Percentiles rank a stretch among this genome's conserved stretches.
These are phyloP conservation scores for Sarcodon sp. DNA, from an alignment of 768 basidiomycete species.

Conservation along the genomic window DNA sequence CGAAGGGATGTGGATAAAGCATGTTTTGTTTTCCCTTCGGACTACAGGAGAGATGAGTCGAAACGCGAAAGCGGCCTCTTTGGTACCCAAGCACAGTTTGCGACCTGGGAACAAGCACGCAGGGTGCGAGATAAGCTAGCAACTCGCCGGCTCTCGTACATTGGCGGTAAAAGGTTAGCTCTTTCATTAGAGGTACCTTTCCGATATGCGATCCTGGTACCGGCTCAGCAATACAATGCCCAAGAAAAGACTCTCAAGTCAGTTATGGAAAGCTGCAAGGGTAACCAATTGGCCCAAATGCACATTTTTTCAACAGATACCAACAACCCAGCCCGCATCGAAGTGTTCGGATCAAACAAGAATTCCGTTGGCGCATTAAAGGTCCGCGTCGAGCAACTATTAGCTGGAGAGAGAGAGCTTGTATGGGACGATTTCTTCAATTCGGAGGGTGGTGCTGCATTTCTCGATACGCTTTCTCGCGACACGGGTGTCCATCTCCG, in stretches of 20 bases:
- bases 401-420: conserved; percentile 32
- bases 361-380: conserved; percentile 43
- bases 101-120: not conserved
- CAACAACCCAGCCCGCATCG: conserved; percentile 20
- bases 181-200: not conserved
- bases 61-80: not conserved
- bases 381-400: conserved; percentile 43
- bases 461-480: not conserved
- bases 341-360: conserved; percentile 37
- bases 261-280: not conserved
- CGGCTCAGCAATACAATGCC: conserved; percentile 2
- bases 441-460: not conserved
- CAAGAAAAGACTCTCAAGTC: not conserved
- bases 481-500: not conserved
- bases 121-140: not conserved
- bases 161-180: not conserved
- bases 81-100: not conserved
- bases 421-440: conserved; percentile 22
- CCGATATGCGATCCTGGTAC: not conserved
- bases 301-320: not conserved
- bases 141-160: not conserved
- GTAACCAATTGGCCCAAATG: not conserved
- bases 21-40: not conserved
- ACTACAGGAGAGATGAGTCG: not conserved
- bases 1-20: not conserved